Evolutionary conservation across 495 filamentous ascomycete genomes (phyloP).

Genomic region (Penicillium canescens): DNA sequence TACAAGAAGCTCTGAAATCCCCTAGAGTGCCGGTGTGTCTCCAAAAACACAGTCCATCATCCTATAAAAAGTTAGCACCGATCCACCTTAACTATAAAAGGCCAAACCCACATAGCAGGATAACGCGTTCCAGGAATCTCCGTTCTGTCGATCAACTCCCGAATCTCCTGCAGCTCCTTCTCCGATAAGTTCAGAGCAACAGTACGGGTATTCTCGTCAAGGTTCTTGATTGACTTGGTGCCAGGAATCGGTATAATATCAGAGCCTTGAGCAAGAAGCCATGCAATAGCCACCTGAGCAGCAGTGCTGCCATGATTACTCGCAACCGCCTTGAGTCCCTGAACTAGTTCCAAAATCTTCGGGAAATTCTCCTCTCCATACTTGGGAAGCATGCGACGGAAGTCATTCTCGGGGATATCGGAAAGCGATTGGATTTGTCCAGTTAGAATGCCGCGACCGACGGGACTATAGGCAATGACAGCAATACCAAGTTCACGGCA

Average conservation of each 20-base stretch:
- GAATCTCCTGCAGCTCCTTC: conserved; percentile 40
- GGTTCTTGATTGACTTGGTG: conserved; percentile 50
- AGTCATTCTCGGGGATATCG: conserved; percentile 49
- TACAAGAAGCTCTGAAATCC: not conserved
- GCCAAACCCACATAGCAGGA: conserved; percentile 6
- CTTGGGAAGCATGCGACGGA: conserved; percentile 35
- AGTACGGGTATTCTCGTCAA: conserved; percentile 56
- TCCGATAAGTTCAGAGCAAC: conserved; percentile 42
- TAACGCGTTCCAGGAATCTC: conserved; percentile 14
- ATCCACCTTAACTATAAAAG: not conserved
- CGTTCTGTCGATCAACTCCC: conserved; percentile 7
- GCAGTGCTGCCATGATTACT: conserved; percentile 23
- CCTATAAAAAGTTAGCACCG: conserved; percentile 1
- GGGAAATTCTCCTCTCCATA: conserved; percentile 53
- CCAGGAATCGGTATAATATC: conserved; percentile 61
- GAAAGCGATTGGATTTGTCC: conserved; percentile 42
- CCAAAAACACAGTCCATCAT: conserved; percentile 6
- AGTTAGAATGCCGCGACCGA: conserved; percentile 62
- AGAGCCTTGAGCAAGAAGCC: conserved; percentile 42
- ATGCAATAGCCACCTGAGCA: conserved; percentile 15
- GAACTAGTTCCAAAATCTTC: conserved; percentile 50
- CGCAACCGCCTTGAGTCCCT: conserved; percentile 42
- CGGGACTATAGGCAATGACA: conserved; percentile 61
- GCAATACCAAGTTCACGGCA: conserved; percentile 64
- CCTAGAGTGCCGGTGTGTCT: conserved; percentile 15